Percentiles rank a stretch among this genome's conserved stretches.
Conservation (phyloP, 2,329 filamentous ascomycete genomes). For the Hymenoscyphus salicellus region DNA sequence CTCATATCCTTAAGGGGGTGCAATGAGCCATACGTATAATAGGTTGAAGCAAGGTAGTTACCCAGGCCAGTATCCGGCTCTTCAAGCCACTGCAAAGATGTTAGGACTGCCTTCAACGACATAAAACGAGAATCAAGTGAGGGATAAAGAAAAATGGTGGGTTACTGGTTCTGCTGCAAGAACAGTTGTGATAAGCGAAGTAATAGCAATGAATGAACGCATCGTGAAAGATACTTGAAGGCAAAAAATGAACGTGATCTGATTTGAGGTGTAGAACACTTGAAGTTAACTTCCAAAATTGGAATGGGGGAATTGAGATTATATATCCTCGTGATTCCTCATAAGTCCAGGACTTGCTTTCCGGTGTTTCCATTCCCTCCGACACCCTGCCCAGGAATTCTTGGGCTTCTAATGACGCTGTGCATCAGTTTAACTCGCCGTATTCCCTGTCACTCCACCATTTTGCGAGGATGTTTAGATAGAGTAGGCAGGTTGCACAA, state of each 20-base stretch:
- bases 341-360: not conserved
- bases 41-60: not conserved
- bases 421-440: not conserved
- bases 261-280: not conserved
- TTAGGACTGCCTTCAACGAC: not conserved
- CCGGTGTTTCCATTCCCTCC: not conserved
- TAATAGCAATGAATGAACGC: not conserved
- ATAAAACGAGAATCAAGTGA: not conserved
- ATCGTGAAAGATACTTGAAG: not conserved
- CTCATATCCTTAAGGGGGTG: not conserved
- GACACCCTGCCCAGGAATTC: not conserved
- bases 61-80: constrained; percentile 3
- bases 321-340: not conserved
- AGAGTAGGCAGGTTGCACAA: not conserved
- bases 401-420: not conserved
- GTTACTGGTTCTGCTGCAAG: not conserved
- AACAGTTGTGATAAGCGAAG: not conserved
- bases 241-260: not conserved
- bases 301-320: not conserved
- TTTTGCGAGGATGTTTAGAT: not conserved
- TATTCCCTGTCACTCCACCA: not conserved
- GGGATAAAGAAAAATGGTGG: not conserved
- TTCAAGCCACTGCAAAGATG: not conserved
- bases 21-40: not conserved
- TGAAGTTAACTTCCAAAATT: not conserved